Evolutionary conservation across 2,329 filamentous ascomycete genomes (phyloP).

Genomic region (Colletotrichum orchidophilum): DNA sequence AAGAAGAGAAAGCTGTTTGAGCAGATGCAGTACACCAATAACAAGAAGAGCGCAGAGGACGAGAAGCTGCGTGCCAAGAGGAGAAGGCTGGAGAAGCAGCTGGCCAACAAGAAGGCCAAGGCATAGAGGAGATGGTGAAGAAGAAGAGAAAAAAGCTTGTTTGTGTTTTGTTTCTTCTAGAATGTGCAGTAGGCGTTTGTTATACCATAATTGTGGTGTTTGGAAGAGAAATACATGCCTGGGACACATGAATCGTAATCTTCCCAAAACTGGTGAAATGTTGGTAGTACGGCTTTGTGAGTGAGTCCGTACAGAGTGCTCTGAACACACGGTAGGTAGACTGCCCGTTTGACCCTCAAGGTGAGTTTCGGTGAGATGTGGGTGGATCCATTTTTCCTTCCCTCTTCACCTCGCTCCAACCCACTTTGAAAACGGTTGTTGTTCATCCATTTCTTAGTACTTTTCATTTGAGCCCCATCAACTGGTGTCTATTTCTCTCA

Average conservation of each 20-base stretch:
- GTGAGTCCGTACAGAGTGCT: neutral
- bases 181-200: conserved; percentile 31
- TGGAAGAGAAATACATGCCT: conserved; percentile 28
- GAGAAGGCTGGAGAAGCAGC: conserved; percentile 83
- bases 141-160: conserved; percentile 2
- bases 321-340: neutral
- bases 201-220: conserved; percentile 35
- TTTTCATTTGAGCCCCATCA: neutral
- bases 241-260: neutral
- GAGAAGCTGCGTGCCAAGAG: conserved; percentile 89
- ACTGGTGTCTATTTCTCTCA: neutral
- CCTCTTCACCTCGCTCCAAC: conserved; percentile 21
- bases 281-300: neutral
- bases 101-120: conserved; percentile 47
- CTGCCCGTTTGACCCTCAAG: neutral
- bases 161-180: conserved; percentile 12
- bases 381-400: conserved; percentile 14
- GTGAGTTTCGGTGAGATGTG: conserved; percentile 1
- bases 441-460: neutral
- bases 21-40: conserved; percentile 97
- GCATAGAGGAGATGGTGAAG: conserved; percentile 1
- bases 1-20: conserved; percentile 98
- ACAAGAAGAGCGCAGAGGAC: conserved; percentile 89
- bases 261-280: neutral
- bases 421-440: neutral